Conservation (phyloP, 139 green algal genomes). For the Auxenochlorella protothecoides region DNA sequence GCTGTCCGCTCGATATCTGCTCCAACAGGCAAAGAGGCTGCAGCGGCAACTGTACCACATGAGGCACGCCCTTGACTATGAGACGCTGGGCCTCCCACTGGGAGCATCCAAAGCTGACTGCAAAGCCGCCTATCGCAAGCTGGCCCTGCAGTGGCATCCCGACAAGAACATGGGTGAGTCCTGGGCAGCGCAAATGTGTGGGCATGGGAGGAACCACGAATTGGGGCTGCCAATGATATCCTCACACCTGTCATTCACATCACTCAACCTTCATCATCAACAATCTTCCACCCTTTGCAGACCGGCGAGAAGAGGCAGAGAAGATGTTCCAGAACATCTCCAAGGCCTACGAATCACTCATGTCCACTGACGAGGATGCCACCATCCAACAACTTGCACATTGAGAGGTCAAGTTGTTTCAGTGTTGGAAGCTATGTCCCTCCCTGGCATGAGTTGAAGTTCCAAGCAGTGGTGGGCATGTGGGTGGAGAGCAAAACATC, state of each 20-base stretch:
- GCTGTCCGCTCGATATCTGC: background rate
- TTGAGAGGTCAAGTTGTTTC: background rate
- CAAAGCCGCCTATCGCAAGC: constrained; percentile 69
- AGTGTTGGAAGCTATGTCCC: too few relatives aligned
- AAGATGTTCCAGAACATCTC: constrained; percentile 74
- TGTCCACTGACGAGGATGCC: constrained; percentile 71
- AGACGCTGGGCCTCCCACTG: constrained; percentile 59
- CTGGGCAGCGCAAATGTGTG: background rate
- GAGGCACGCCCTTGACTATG: constrained; percentile 66
- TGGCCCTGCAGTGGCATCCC: constrained; percentile 74
- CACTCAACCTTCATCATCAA: background rate
- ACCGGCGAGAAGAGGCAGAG: constrained; percentile 58
- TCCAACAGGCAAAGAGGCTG: constrained; percentile 37
- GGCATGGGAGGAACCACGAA: too few relatives aligned
- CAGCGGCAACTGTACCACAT: constrained; percentile 75
- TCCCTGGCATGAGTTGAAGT: too few relatives aligned
- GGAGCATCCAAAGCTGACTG: constrained; percentile 63
- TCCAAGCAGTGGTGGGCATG: too few relatives aligned
- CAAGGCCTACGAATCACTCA: constrained; percentile 68
- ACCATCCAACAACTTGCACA: constrained; percentile 47
- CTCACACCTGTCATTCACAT: too few relatives aligned
- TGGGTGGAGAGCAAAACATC: too few relatives aligned
- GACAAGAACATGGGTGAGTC: constrained; percentile 64
- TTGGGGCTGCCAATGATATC: too few relatives aligned
- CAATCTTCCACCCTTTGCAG: constrained; percentile 1